These are phyloP conservation scores for Marsdenia floribunda DNA, from an alignment of 257 asterid genomes.

Conservation along the genomic window DNA sequence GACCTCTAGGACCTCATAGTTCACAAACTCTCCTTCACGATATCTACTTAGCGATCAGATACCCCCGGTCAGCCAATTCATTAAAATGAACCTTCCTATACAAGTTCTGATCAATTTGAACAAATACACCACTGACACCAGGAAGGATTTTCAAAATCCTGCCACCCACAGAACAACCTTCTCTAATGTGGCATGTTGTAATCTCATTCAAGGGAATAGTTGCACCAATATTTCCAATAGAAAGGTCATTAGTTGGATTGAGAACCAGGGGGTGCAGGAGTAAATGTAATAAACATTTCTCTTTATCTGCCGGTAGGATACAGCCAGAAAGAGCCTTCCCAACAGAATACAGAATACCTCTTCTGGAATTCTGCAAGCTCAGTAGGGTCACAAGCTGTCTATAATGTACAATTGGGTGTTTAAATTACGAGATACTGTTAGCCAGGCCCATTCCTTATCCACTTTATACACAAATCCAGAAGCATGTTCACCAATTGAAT, in stretches of 20 bases:
- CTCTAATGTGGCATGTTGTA: conserved; percentile 39
- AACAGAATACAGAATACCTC: conserved; percentile 52
- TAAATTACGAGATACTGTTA: conserved; percentile 63
- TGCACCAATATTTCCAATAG: conserved; percentile 20
- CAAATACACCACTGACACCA: conserved; percentile 78
- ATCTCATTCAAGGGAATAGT: conserved; percentile 21
- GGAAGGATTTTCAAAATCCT: conserved; percentile 81
- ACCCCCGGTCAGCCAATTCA: conserved; percentile 62
- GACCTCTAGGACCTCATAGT: conserved; percentile 81
- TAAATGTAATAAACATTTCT: conserved; percentile 68
- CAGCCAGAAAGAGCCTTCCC: conserved; percentile 68
- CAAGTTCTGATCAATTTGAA: conserved; percentile 62
- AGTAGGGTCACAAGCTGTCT: conserved; percentile 68
- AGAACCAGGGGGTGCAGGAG: conserved; percentile 37
- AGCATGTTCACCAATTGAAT: conserved; percentile 58
- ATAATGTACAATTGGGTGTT: conserved; percentile 67
- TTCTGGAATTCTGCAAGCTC: conserved; percentile 70
- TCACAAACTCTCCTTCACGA: conserved; percentile 72
- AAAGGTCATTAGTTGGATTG: conserved; percentile 18
- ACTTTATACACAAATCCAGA: conserved; percentile 81
- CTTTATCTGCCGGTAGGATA: conserved; percentile 47
- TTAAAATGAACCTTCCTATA: conserved; percentile 91
- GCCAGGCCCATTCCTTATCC: conserved; percentile 79
- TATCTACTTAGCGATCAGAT: conserved; percentile 70
- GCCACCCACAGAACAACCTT: conserved; percentile 74